Percentiles rank a stretch among this genome's conserved stretches.
phyloP scores from a whole-genome alignment of 257 asterid genomes.

The Verbena officinalis region DNA sequence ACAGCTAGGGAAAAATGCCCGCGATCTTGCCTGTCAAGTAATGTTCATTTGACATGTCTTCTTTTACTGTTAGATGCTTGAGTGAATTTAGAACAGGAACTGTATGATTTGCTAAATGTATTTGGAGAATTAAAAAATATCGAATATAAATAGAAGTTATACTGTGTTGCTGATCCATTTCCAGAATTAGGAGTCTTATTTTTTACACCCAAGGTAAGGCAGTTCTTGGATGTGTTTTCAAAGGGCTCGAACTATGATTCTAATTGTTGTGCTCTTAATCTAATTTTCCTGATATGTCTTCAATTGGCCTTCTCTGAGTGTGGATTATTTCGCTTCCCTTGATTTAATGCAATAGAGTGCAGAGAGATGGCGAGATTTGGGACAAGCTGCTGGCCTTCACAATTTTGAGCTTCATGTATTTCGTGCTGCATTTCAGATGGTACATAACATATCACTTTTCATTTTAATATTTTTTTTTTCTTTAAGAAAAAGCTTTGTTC shows the following conservation, averaged over 20 bases:
- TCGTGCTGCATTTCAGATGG: conserved; percentile 98
- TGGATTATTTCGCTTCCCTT: conserved; percentile 23
- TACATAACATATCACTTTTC: conserved; percentile 27
- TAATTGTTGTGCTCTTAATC: background rate
- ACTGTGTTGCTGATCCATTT: conserved; percentile 1
- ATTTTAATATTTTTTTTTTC: background rate
- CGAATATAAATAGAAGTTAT: conserved; percentile 6
- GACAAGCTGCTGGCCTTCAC: conserved; percentile 63
- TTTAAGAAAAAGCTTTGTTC: background rate
- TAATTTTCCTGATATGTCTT: conserved; percentile 16
- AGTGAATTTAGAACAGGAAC: conserved; percentile 12
- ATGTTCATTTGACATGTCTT: conserved; percentile 19
- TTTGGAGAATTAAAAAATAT: conserved; percentile 11
- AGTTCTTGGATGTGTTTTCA: conserved; percentile 6
- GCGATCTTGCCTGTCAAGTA: conserved; percentile 98
- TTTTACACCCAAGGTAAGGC: conserved; percentile 7
- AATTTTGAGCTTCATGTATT: conserved; percentile 86
- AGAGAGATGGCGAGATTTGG: conserved; percentile 83
- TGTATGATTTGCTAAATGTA: background rate
- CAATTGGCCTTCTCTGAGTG: background rate
- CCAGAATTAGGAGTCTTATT: conserved; percentile 10
- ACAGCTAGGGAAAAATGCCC: conserved; percentile 65
- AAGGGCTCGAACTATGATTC: background rate
- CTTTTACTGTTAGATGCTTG: conserved; percentile 17
- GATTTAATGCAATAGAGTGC: conserved; percentile 60